Base-by-base conservation (phyloP, 768 basidiomycete genomes). In the Botryobasidium botryosum region DNA sequence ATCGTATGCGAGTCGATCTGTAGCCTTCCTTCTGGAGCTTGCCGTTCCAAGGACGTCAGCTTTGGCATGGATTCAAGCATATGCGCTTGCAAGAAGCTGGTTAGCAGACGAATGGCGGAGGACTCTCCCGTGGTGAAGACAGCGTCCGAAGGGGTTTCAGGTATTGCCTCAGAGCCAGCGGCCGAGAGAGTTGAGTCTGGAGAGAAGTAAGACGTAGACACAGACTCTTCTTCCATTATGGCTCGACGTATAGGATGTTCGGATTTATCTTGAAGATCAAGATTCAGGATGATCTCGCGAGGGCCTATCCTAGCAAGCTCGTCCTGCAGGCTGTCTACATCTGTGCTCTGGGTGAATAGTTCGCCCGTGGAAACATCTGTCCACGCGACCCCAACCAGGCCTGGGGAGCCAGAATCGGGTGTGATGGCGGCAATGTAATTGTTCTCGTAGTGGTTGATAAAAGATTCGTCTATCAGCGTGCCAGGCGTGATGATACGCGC, bases 321-420 rank as follows among this genome's bases (percentile, higher is more conserved):
- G 54, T 94, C 87, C 44, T 74, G 72, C 25, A 97, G 61, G 32
- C 57, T 63, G 20, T 73, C 72, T 13, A 68, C 39, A 2, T 65
- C 59, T 8, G 72, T 68, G 5, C 60, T 57, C 51, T 83, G 83
- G 8, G 82, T 78, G 59, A 82, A 88, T 59, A 92, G 86, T 56
- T 92, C 90, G 48, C 87, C 86, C 0, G 90, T 94, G 12, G 91
- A 90, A 15, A 94, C 74, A 56, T 97, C 91, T 21, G 85, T 87
- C 79, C 90, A 96, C 5, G 90, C 88, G 32, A 97, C 64, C 2
- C 85, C 86, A 17, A 61, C 23, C 8, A 32, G 10, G 40, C 23
- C 5, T 29, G 20, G 37, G 23, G 13, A 8, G 20, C 15, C 10
- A 32, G 28, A 47, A 18, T 17, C 20, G 10, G 33, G 26, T 23